phyloP scores from a whole-genome alignment of 768 basidiomycete species.

The Kockovaella imperatae region DNA sequence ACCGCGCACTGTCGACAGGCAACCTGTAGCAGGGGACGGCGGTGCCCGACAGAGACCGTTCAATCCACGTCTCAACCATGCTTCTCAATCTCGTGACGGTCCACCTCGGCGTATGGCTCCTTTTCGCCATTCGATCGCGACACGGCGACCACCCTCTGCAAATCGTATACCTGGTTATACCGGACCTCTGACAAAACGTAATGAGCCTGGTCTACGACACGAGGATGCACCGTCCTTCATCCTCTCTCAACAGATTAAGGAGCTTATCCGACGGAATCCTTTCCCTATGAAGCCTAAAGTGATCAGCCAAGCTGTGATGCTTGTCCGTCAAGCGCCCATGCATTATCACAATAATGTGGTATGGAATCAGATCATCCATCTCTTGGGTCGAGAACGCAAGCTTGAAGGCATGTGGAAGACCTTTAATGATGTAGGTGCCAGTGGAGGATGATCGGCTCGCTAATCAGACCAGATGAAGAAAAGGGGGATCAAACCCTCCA shows the following conservation, averaged over 20 bases:
- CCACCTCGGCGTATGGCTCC: too few species aligned
- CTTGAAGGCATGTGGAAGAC: slow-evolving; percentile 33
- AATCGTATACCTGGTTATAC: too few species aligned
- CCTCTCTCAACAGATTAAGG: too few species aligned
- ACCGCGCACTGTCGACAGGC: too few species aligned
- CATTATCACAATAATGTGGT: slow-evolving; percentile 27
- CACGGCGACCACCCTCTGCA: too few species aligned
- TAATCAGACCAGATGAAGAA: slow-evolving; percentile 39
- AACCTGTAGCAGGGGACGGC: too few species aligned
- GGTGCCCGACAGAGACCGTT: too few species aligned
- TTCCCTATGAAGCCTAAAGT: slow-evolving; percentile 7
- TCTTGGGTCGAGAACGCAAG: slow-evolving; percentile 27
- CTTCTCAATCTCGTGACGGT: too few species aligned
- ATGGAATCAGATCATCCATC: slow-evolving; percentile 32
- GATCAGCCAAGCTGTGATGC: slow-evolving; percentile 10
- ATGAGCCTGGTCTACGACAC: not conserved
- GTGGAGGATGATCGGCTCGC: not conserved
- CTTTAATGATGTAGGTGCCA: slow-evolving; percentile 38
- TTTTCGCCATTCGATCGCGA: too few species aligned
- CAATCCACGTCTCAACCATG: too few species aligned
- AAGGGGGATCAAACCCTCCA: slow-evolving; percentile 32
- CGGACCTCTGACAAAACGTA: not conserved
- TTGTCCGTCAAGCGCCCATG: slow-evolving; percentile 17
- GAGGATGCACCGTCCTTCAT: not conserved
- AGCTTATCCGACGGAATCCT: not conserved